Base-by-base conservation (phyloP, 2,329 filamentous ascomycete genomes). In the Elsinoe batatas region DNA sequence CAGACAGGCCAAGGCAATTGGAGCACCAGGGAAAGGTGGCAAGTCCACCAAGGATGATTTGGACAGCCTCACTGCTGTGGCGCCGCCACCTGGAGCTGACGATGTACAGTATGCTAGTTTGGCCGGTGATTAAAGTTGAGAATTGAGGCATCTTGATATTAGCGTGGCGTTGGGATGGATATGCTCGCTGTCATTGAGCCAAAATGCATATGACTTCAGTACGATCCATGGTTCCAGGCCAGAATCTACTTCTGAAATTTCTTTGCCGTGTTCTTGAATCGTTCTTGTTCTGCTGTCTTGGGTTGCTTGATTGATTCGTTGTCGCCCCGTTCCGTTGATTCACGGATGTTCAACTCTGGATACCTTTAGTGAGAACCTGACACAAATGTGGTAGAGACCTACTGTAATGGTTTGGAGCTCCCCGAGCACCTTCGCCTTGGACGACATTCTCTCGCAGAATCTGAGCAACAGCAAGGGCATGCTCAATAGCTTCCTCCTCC, bases 251-350 rank as follows among this genome's bases (percentile, higher is more conserved):
- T 63, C 71, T 73, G 50, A 36, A 69, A 69, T 49, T 63, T 68
- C 63, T 69, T 69, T 58, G 59, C 67, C 42, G 66, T 69, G 17
- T 66, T 65, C 59, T 67, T 71, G 58, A 78, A 77, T 53, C 47
- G 47, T 38, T 51, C 18, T 3, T 17, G 13, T 30, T 51, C 47
- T n/a, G 32, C 33, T 5, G 47, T 18, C 47, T 51, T 37, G 17
- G 47, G 33, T 26, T 22, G 75, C 71, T 91, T 94, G 64, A 96
- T 82, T 33, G 85, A 88, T 63, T 96, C 90, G 67, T 98, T 98
- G 72, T 97, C 87, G 54, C 93, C 90, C 61, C 88, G 79, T 71
- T 98, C 91, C 30, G 86, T 98, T 61, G 95, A 76, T 59, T 95
- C 80, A 69, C 97, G 93, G 71, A 98, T 96, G 53, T 85, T 80